Evolutionary conservation across 306 rosid species (phyloP), one percentile per base, ranked within the genome.

Genomic region (Datisca glomerata): DNA sequence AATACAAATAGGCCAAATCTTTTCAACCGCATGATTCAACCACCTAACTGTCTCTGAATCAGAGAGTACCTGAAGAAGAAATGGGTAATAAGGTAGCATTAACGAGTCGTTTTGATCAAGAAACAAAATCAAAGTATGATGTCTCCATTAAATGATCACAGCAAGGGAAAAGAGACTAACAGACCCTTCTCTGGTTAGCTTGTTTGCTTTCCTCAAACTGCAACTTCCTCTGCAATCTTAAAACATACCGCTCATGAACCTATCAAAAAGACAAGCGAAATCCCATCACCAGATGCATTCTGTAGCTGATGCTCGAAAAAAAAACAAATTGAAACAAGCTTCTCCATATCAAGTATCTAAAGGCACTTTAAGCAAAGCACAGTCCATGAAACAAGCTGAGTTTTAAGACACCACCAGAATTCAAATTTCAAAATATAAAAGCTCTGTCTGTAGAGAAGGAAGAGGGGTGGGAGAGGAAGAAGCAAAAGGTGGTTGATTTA

Each of bases 1-100:
- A 83, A 91, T 78, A 45, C 96, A 91, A 57, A 91, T 73, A 4
- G 96, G 96, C 99, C 99, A 91, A 45, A 91, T 75, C 74, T 75
- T 78, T 71, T 80, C 99, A 64, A 91, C 65, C 29, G 92, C 86
- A 69, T 91, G 80, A 67, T 91, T 91, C 77, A 91, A 62, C 99
- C 99, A 91, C 64, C 96, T 64, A 35, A 91, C 96, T 3, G 94
- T 68, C 67, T 91, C 99, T 27, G 96, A 80, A 68, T 91, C 99
- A 16, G 87, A 73, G 64, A 91, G 96, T 36, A 78, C 99, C 99
- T 91, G 72, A 56, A 53, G 36, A 52, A 2, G 3, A 29, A 20
- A 3, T 15, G 5, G 40, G n/a, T 0, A 51, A 6, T 13, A 24
- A 40, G 36, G 12, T 5, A 2, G 36, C n/a, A n/a, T n/a, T n/a